Conservation (phyloP, 1,139 yeast genomes). For the Ogataea hybrid region DNA sequence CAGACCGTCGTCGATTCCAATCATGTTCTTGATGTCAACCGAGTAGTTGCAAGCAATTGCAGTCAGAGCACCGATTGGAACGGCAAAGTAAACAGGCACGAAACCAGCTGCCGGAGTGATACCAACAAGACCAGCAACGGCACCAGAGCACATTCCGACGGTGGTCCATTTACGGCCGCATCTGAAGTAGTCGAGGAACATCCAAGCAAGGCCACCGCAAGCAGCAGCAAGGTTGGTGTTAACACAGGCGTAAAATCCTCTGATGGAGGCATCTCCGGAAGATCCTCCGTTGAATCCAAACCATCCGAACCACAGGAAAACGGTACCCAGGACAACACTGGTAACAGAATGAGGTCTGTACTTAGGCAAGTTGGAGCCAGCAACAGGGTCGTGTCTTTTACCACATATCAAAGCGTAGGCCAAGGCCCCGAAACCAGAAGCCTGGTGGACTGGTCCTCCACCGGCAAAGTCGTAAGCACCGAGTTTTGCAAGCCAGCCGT, state of each 20-base stretch:
- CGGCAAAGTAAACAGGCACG: slow-evolving; percentile 86
- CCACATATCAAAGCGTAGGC: slow-evolving; percentile 91
- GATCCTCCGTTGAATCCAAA: slow-evolving; percentile 98
- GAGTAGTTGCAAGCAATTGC: slow-evolving; percentile 82
- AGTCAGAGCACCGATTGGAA: slow-evolving; percentile 78
- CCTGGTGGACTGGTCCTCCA: slow-evolving; percentile 96
- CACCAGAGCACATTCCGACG: slow-evolving; percentile 91
- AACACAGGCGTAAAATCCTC: slow-evolving; percentile 91
- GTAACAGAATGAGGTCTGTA: slow-evolving; percentile 91
- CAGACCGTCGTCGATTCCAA: slow-evolving; percentile 90
- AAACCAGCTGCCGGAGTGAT: slow-evolving; percentile 97
- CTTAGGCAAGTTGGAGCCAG: slow-evolving; percentile 70
- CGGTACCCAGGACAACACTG: slow-evolving; percentile 86
- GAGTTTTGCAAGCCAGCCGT: slow-evolving; percentile 80
- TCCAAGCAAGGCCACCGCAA: slow-evolving; percentile 89
- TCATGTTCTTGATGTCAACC: slow-evolving; percentile 67
- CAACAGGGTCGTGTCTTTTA: slow-evolving; percentile 81
- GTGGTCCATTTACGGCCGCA: slow-evolving; percentile 92
- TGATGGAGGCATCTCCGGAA: slow-evolving; percentile 84
- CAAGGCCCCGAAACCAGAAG: slow-evolving; percentile 92
- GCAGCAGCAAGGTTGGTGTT: slow-evolving; percentile 94
- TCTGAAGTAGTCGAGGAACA: slow-evolving; percentile 87
- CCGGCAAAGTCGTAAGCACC: slow-evolving; percentile 97
- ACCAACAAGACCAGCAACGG: slow-evolving; percentile 91
- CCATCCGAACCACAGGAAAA: slow-evolving; percentile 98